Base-by-base conservation (phyloP, 2,329 filamentous ascomycete genomes). In the Claviceps paspali region DNA sequence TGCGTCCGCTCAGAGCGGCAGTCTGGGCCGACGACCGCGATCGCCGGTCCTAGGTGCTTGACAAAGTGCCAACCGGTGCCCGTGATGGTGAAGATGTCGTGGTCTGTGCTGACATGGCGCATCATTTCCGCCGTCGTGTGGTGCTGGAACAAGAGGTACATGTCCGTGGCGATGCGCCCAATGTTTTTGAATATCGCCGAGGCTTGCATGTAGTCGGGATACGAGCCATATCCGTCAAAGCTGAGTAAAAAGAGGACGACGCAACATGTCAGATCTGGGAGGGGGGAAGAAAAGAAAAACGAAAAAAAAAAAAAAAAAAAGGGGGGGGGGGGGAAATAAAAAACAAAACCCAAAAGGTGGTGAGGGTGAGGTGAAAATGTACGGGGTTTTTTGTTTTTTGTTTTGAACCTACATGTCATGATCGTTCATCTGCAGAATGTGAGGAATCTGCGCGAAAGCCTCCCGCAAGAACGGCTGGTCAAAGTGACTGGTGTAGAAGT, bases 141-240 rank as follows among this genome's bases (percentile, higher is more conserved):
- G 53, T 98, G 91, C 54, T 98, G 91, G 68, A 98, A 98, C 6
- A 98, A 72, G 26, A 98, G 70, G 54, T 96, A 98, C 87, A 95
- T 95, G 48, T 96, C 86, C 38, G 92, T 87, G 17, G 86, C 91
- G 43, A 98, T 79, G 27, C 91, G 77, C 18, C 91, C 91, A 51
- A 96, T 93, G 53, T 96, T 96, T 62, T 93, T 95, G 67, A 98
- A 96, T 63, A 96, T 86, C 45, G 93, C 81, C 14, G 86, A 95
- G 47, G 83, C 83, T 54, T 98, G 91, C 88, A 98, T 96, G 55
- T 96, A 92, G 43, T 94, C 86, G 0, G 91, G 91, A 51, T 96
- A 98, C 1, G 86, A 94, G 22, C 91, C 91, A 49, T 91, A 98
- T 19, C 91, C 91, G 52, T 98, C 91, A 49, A 98, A 98, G 41